phyloP scores from a whole-genome alignment of 768 basidiomycete genomes.

The Amanita thiersii region DNA sequence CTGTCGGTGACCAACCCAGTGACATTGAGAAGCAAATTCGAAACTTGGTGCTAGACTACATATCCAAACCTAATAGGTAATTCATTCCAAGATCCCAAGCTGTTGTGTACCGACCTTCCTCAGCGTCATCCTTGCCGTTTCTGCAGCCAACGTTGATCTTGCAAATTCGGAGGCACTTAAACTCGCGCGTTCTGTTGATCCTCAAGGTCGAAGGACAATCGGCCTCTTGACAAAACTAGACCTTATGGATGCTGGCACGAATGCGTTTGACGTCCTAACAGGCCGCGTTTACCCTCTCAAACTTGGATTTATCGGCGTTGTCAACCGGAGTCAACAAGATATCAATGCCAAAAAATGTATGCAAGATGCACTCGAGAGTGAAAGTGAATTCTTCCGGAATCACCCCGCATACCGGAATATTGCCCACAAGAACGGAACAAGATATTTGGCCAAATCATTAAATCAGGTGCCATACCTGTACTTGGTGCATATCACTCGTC shows the following conservation, averaged over 20 bases:
- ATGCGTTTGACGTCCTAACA: slow-evolving; percentile 45
- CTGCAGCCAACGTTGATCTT: slow-evolving; percentile 95
- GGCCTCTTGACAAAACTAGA: slow-evolving; percentile 97
- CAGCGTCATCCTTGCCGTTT: slow-evolving; percentile 87
- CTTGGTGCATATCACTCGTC: neutral
- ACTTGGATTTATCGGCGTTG: slow-evolving; percentile 96
- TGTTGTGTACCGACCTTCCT: slow-evolving; percentile 3
- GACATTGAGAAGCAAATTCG: slow-evolving; percentile 98
- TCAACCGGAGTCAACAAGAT: slow-evolving; percentile 96
- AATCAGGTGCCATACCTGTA: slow-evolving; percentile 63
- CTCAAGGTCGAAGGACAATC: slow-evolving; percentile 92
- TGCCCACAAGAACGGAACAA: slow-evolving; percentile 96
- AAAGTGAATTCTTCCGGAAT: slow-evolving; percentile 84
- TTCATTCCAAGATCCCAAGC: neutral
- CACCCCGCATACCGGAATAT: slow-evolving; percentile 94
- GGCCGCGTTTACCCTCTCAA: slow-evolving; percentile 97
- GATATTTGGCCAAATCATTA: slow-evolving; percentile 85
- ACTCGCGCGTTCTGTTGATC: slow-evolving; percentile 91
- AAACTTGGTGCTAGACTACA: slow-evolving; percentile 89
- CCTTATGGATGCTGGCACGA: slow-evolving; percentile 98
- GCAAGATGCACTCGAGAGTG: slow-evolving; percentile 75
- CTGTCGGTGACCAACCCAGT: slow-evolving; percentile 94
- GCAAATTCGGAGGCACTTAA: slow-evolving; percentile 98
- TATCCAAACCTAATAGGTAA: slow-evolving; percentile 95
- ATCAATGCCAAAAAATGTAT: slow-evolving; percentile 85